A percentile compares a stretch with the other conserved stretches of the same genome.
Evolutionary conservation across 495 filamentous ascomycete genomes (phyloP).

Genomic region (Terfezia boudieri): DNA sequence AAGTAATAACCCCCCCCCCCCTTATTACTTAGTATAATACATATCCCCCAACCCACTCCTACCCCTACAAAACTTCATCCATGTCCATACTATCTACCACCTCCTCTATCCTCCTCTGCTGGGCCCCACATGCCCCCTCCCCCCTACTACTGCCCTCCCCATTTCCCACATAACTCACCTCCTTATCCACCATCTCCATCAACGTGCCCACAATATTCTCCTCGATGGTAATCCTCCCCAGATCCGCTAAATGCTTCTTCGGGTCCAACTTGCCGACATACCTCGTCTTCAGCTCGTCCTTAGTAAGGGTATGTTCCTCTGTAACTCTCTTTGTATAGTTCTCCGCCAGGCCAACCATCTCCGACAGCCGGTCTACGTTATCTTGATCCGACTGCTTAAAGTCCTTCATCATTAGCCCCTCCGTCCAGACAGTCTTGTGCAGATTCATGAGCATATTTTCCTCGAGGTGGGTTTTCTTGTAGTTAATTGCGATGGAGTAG

Average conservation of each 20-base stretch:
- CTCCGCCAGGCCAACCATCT: conserved; percentile 70
- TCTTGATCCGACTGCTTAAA: conserved; percentile 63
- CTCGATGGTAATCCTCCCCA: conserved; percentile 88
- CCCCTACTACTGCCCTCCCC: neutral
- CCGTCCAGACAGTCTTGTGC: conserved; percentile 98
- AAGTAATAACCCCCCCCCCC: too few relatives aligned
- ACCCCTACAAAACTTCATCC: neutral
- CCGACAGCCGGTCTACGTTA: conserved; percentile 69
- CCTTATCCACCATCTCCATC: conserved; percentile 97
- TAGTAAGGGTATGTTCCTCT: conserved; percentile 89
- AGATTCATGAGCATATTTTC: conserved; percentile 99
- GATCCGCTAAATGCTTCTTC: conserved; percentile 95
- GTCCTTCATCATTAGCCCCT: conserved; percentile 90
- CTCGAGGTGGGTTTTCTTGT: conserved; percentile 89
- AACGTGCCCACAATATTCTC: conserved; percentile 96
- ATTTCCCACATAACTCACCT: conserved; percentile 35
- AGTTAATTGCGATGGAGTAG: conserved; percentile 96
- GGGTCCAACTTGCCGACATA: conserved; percentile 97
- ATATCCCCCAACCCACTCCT: too few relatives aligned
- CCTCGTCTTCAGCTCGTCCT: conserved; percentile 94
- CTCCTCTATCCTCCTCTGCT: neutral
- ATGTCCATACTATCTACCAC: neutral
- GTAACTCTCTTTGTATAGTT: conserved; percentile 97
- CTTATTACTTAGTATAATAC: too few relatives aligned
- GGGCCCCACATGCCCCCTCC: neutral